Evolutionary conservation across 352 stramenopile species (phyloP), one percentile per base, ranked within the genome.

Genomic region (Pythium oligandrum): DNA sequence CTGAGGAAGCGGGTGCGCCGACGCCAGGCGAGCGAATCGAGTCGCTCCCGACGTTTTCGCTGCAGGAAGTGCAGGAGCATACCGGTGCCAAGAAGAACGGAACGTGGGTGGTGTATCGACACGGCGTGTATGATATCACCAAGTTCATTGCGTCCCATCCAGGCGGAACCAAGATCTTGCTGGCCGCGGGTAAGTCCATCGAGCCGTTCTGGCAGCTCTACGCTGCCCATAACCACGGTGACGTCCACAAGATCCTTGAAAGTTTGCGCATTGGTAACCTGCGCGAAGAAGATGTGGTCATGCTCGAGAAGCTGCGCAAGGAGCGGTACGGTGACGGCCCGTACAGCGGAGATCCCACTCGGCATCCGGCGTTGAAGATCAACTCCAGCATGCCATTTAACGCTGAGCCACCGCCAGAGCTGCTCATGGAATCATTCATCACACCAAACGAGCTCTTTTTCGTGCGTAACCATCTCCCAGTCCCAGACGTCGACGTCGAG

Each of bases 401-500:
- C 66, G 90, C 92, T 1, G 96, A 99, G 75, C 88, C 95, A 4
- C 94, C 95, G 6, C 57, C 75, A 2, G 79, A 96, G 57, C 66
- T 99, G 38, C 73, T 99, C 17, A 96, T 95, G 47, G 65, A 96
- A 61, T 88, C 77, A 46, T 98, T 97, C 63, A 89, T 98, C 56
- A 99, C 97, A 7, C 96, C 96, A 4, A 95, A 93, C 58, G 87
- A 97, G 4, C 65, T 99, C 8, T 99, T 98, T 71, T 99, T 98
- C 65, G 96, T 98, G 58, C 77, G 97, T 4, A 97, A 99, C 78
- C 97, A 99, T 70, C 81, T 98, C 59, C 96, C 97, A 2, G 96
- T 99, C 2, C 97, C 97, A 0, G 63, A 96, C 6, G 70, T 95
- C 26, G 72, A 93, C 44, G 55, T 65, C 4, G 68, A 86, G 6